phyloP scores from a whole-genome alignment of 352 stramenopile genomes.

The Pythium brachiatum region DNA sequence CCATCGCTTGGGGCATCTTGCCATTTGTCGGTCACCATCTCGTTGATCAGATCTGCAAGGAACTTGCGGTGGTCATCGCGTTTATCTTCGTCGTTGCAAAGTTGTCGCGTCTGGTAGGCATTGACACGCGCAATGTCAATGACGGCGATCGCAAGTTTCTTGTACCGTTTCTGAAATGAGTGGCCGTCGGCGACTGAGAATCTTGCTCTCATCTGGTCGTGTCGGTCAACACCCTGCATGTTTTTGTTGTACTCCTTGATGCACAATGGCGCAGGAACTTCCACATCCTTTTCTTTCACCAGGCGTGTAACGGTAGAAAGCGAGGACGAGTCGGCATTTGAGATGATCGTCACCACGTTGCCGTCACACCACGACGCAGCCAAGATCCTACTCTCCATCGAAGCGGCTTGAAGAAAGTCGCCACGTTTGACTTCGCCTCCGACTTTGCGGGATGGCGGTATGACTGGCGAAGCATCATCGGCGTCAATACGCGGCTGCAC shows the following conservation, averaged over 20 bases:
- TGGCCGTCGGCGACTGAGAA: slow-evolving; percentile 30
- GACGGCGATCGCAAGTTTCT: slow-evolving; percentile 25
- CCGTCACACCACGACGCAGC: slow-evolving; percentile 32
- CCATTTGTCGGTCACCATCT: slow-evolving; percentile 26
- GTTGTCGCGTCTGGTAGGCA: slow-evolving; percentile 19
- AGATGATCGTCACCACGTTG: slow-evolving; percentile 25
- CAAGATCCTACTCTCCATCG: slow-evolving; percentile 11
- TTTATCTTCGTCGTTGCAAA: slow-evolving; percentile 4
- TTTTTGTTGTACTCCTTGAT: slow-evolving; percentile 31
- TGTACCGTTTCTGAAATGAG: slow-evolving; percentile 35
- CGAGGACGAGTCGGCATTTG: slow-evolving; percentile 21
- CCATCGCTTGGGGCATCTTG: slow-evolving; percentile 7
- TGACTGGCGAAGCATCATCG: neutral
- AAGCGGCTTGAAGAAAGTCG: slow-evolving; percentile 17
- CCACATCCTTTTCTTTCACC: slow-evolving; percentile 4
- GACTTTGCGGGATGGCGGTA: neutral
- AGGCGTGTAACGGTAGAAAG: slow-evolving; percentile 6
- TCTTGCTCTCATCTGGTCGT: slow-evolving; percentile 29
- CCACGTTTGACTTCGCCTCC: slow-evolving; percentile 8
- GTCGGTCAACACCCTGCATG: slow-evolving; percentile 33
- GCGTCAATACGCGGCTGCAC: too few relatives aligned
- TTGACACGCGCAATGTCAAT: slow-evolving; percentile 30
- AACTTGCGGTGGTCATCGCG: slow-evolving; percentile 25
- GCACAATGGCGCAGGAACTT: slow-evolving; percentile 3
- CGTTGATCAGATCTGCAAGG: slow-evolving; percentile 12